Conservation (phyloP, 1,284 basidiomycete species). For the Takashimella koratensis region DNA sequence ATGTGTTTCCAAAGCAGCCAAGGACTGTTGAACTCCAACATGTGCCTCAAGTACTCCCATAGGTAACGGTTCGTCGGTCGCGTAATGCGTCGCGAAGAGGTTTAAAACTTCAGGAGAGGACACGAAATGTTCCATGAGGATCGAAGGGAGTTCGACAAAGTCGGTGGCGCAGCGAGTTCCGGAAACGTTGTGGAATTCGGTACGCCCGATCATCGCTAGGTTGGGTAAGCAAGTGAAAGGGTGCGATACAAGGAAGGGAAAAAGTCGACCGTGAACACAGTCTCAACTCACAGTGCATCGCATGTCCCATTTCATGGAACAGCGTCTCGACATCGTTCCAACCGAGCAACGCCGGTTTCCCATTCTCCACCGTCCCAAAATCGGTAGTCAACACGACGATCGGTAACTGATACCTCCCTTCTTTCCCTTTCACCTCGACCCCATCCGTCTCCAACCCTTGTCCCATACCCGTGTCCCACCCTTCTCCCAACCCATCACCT, state of each 20-base stretch:
- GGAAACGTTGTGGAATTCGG: constrained; percentile 95
- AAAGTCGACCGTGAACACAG: no score
- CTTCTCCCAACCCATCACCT: constrained; percentile 55
- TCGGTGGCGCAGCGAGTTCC: constrained; percentile 99
- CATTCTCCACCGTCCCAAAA: constrained; percentile 63
- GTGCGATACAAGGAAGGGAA: not conserved
- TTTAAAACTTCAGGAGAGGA: constrained; percentile 76
- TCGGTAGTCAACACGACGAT: constrained; percentile 89
- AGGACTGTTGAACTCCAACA: constrained; percentile 47
- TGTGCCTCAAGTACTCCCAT: constrained; percentile 55
- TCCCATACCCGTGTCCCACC: constrained; percentile 41
- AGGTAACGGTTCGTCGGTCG: constrained; percentile 66
- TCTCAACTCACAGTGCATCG: constrained; percentile 89
- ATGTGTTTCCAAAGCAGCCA: constrained; percentile 69
- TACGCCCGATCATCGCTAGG: constrained; percentile 93
- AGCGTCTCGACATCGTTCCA: constrained; percentile 95
- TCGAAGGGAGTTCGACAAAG: constrained; percentile 96
- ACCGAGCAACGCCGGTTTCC: constrained; percentile 65
- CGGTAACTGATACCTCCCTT: constrained; percentile 79
- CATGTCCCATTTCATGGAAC: constrained; percentile 99
- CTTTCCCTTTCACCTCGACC: constrained; percentile 51
- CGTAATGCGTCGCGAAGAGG: constrained; percentile 63
- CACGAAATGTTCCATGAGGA: constrained; percentile 96
- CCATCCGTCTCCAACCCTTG: constrained; percentile 41
- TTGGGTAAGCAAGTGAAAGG: constrained; percentile 4